phyloP scores from a whole-genome alignment of 2,329 filamentous ascomycete genomes.

The Anisogramma anomala region DNA sequence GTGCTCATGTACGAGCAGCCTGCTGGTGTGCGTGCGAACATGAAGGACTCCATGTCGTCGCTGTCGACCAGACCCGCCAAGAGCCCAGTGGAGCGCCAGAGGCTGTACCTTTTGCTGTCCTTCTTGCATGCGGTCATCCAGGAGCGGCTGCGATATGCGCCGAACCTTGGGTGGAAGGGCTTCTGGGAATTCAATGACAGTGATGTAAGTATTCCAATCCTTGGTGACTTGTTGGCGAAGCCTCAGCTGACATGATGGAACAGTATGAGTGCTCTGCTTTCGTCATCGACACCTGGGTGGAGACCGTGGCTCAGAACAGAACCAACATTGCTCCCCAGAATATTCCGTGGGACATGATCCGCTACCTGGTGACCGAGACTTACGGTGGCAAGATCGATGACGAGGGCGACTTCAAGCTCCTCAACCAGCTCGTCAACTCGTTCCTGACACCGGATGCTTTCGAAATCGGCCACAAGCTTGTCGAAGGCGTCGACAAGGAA shows the following conservation, averaged over 20 bases:
- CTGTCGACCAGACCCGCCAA: conserved; percentile 65
- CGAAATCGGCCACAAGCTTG: conserved; percentile 82
- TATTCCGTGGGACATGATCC: conserved; percentile 93
- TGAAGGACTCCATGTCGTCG: conserved; percentile 91
- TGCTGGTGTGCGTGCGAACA: conserved; percentile 89
- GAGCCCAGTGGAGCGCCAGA: conserved; percentile 78
- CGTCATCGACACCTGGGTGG: conserved; percentile 92
- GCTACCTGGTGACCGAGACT: conserved; percentile 80
- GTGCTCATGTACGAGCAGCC: conserved; percentile 98
- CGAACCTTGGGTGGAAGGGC: conserved; percentile 89
- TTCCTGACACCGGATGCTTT: conserved; percentile 83
- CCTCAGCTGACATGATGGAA: conserved; percentile 18
- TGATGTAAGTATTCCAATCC: conserved; percentile 59
- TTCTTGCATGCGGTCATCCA: conserved; percentile 96
- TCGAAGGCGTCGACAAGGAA: conserved; percentile 50
- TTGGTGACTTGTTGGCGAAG: background rate
- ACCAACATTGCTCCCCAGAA: conserved; percentile 90
- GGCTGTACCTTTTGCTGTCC: conserved; percentile 80
- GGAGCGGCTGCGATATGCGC: conserved; percentile 86
- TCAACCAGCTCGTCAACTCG: conserved; percentile 60
- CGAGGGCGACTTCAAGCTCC: conserved; percentile 65
- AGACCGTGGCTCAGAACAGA: conserved; percentile 67
- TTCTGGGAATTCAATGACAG: conserved; percentile 99
- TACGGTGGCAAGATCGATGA: conserved; percentile 98
- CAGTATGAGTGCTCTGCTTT: conserved; percentile 95